These are phyloP conservation scores for Rosa hybrid DNA, from an alignment of 331 rosid species.

Conservation along the genomic window DNA sequence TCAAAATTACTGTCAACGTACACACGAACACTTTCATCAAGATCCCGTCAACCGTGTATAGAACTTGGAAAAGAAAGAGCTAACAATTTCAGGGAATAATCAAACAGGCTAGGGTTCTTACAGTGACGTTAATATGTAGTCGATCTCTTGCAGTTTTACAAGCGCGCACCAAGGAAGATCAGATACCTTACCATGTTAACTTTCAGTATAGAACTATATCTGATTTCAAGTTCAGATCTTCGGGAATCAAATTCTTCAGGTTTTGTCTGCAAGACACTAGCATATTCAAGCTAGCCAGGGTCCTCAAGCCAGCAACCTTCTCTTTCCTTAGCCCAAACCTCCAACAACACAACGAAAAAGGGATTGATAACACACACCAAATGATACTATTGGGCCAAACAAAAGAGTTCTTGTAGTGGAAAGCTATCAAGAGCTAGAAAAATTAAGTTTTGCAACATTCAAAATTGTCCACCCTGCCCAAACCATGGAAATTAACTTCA, in stretches of 20 bases:
- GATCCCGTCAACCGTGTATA: constrained; percentile 70
- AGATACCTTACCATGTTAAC: constrained; percentile 66
- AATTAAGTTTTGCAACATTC: too few species aligned
- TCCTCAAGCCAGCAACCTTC: constrained; percentile 89
- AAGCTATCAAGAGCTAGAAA: not conserved
- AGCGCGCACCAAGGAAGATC: constrained; percentile 18
- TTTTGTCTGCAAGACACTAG: constrained; percentile 80
- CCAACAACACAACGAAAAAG: constrained; percentile 40
- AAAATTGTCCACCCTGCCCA: too few species aligned
- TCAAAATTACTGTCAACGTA: constrained; percentile 38
- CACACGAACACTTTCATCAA: constrained; percentile 77
- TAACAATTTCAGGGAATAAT: not conserved
- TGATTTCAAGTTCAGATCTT: constrained; percentile 86
- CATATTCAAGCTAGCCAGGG: constrained; percentile 53
- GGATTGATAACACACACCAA: not conserved
- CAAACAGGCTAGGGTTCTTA: not conserved
- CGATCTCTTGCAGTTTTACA: not conserved
- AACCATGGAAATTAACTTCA: too few species aligned
- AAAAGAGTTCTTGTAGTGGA: not conserved
- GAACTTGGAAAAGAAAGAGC: constrained; percentile 7
- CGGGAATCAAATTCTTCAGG: constrained; percentile 94
- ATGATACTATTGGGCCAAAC: not conserved
- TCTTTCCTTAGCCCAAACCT: constrained; percentile 92
- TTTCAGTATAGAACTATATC: constrained; percentile 70
- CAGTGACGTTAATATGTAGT: not conserved